Evolutionary conservation across 2,329 filamentous ascomycete genomes (phyloP), one percentile per base, ranked within the genome.

Genomic region (Botrytis cinerea): DNA sequence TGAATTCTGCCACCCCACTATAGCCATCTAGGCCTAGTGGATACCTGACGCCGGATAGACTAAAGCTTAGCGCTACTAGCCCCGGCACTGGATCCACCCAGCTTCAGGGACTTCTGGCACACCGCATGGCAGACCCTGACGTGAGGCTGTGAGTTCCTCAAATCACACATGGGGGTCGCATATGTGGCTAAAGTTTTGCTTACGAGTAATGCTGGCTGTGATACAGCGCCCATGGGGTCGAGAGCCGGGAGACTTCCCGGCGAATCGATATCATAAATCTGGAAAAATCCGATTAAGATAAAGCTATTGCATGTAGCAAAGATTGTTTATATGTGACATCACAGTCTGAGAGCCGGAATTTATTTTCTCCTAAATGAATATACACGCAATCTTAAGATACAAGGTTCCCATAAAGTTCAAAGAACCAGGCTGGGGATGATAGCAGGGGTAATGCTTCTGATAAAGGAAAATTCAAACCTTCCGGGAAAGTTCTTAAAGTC

Each of bases 121-220:
- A 46, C n/a, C 62, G 61, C 22, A 48, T 32, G 43, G 28, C 20
- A 64, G n/a, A 28, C 8, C 25, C 16, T 63, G 38, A n/a, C 38
- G 16, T 63, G 38, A 63, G 61, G 38, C 40, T 64, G n/a, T 57
- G n/a, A 57, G 51, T 28, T 57, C 51, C 40, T 40, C 61, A 63
- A n/a, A n/a, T 43, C 16, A 28, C n/a, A 57, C 28, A 28, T 28
- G 38, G 14, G 40, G 38, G n/a, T 63, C 9, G 61, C 38, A 43
- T 45, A 63, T 45, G 60, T 45, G 60, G 60, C 38, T 63, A 63
- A 63, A 38, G 0, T 38, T 22, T 63, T n/a, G 40, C n/a, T 40
- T n/a, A 63, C 16, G 61, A 63, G 38, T 45, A 45, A 63, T 32
- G 61, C 18, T n/a, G 18, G 18, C 40, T 14, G n/a, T 9, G n/a